phyloP scores from a whole-genome alignment of 345 rosid species.

The Garcia nutans region DNA sequence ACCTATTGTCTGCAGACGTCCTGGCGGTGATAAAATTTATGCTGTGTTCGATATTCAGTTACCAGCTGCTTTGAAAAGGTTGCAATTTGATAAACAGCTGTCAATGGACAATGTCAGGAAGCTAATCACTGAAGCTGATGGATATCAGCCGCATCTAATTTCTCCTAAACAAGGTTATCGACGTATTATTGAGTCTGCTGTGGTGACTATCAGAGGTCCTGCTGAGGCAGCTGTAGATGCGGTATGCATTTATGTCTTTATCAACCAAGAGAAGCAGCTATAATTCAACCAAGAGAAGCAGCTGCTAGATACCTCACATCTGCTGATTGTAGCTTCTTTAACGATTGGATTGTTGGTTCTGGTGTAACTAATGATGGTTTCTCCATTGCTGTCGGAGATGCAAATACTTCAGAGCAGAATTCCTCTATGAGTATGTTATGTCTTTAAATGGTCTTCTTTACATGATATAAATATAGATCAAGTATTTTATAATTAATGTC shows the following conservation, averaged over 20 bases:
- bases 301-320: constrained; percentile 85
- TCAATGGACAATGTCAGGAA: constrained; percentile 83
- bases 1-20: constrained; percentile 52
- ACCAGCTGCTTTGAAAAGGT: constrained; percentile 86
- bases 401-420: constrained; percentile 30
- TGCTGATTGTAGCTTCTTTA: constrained; percentile 87
- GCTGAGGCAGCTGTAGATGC: constrained; percentile 99
- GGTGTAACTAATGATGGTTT: constrained; percentile 38
- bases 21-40: constrained; percentile 96
- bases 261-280: too few relatives aligned
- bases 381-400: constrained; percentile 29
- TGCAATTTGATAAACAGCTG: constrained; percentile 90
- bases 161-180: constrained; percentile 99
- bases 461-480: background rate
- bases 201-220: constrained; percentile 81
- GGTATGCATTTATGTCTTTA: constrained; percentile 41
- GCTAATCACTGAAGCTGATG: constrained; percentile 95
- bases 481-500: background rate
- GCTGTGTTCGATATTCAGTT: constrained; percentile 81
- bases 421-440: constrained; percentile 44
- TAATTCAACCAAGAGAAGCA: constrained; percentile 78
- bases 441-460: constrained; percentile 12
- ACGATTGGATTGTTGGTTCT: constrained; percentile 75
- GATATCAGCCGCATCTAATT: constrained; percentile 95
- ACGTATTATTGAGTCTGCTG: constrained; percentile 84